These are phyloP conservation scores for Amanita inopinata DNA, from an alignment of 768 basidiomycete species.

Conservation along the genomic window DNA sequence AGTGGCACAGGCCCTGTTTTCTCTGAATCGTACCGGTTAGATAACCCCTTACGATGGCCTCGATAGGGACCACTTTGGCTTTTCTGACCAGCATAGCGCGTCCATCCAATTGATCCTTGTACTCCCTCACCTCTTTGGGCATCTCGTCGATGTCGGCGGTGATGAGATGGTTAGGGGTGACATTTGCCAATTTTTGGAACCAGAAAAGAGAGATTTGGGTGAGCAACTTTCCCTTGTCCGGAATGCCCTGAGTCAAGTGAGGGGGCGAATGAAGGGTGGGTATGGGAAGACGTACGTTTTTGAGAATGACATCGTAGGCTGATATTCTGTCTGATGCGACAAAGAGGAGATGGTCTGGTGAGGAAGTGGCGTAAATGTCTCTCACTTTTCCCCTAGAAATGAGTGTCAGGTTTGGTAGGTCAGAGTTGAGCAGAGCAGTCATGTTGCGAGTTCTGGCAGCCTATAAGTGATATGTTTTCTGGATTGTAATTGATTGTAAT, in stretches of 20 bases:
- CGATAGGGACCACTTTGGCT: conserved; percentile 82
- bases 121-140: conserved; percentile 69
- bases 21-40: conserved; percentile 58
- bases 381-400: conserved; percentile 92
- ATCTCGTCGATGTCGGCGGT: conserved; percentile 70
- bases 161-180: conserved; percentile 88
- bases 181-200: conserved; percentile 73
- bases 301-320: conserved; percentile 91
- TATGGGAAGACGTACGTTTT: conserved; percentile 56
- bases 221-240: conserved; percentile 84
- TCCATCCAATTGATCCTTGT: conserved; percentile 70
- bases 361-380: conserved; percentile 80
- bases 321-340: conserved; percentile 95
- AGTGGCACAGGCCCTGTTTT: neutral
- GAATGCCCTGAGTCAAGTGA: conserved; percentile 68
- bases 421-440: conserved; percentile 38
- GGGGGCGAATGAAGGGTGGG: neutral
- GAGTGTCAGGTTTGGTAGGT: conserved; percentile 54
- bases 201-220: conserved; percentile 91
- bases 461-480: no score
- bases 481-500: no score
- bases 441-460: no score
- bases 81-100: conserved; percentile 87
- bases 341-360: conserved; percentile 71
- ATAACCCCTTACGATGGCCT: conserved; percentile 95